A percentile compares a stretch with the other conserved stretches of the same genome.
Conservation (phyloP, 345 rosid genomes). For the Linum lewisii region DNA sequence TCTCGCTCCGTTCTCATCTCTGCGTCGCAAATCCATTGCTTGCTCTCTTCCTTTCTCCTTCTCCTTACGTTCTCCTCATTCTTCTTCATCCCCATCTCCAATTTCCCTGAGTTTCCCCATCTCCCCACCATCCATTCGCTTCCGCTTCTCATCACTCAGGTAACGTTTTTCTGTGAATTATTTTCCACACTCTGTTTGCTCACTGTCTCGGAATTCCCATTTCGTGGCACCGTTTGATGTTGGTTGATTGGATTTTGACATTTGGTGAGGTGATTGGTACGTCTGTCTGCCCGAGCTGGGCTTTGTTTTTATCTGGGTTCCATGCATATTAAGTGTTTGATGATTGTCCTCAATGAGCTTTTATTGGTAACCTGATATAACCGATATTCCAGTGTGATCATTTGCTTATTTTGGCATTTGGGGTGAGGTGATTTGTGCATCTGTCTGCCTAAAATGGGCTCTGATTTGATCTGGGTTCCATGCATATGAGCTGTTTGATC, state of each 20-base stretch:
- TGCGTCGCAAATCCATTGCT: background rate
- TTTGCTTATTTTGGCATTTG: background rate
- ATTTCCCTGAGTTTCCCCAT: background rate
- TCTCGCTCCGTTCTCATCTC: conserved; percentile 11
- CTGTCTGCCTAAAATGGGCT: background rate
- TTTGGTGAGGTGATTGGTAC: background rate
- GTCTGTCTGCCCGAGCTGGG: background rate
- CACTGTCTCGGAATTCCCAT: background rate
- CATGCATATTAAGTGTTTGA: background rate
- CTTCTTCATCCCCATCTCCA: background rate
- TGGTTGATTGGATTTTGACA: background rate
- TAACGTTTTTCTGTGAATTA: background rate
- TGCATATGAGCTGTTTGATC: background rate
- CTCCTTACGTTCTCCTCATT: background rate
- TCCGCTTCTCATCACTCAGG: background rate
- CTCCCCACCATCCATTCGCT: conserved; percentile 7
- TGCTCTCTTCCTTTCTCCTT: background rate
- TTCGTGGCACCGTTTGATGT: background rate
- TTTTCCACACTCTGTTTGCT: background rate
- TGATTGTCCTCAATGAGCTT: background rate
- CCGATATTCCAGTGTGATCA: too few relatives aligned
- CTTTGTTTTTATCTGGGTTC: background rate
- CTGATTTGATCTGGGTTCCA: background rate
- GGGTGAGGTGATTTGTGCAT: background rate
- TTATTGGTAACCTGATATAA: too few relatives aligned